These are phyloP conservation scores for Scutellaria baicalensis DNA, from an alignment of 257 asterid genomes.

Conservation along the genomic window DNA sequence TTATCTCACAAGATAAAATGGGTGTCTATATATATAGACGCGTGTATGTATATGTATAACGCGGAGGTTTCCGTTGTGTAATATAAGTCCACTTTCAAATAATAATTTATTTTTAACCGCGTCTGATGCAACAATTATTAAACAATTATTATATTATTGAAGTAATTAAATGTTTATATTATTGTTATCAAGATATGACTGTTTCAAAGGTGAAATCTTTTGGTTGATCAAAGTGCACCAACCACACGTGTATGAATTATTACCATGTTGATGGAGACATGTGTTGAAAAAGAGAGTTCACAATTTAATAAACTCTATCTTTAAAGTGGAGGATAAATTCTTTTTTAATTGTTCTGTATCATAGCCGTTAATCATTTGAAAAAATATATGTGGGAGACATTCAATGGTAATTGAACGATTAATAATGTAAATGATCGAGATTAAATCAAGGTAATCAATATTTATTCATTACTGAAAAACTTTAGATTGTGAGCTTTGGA, in stretches of 20 bases:
- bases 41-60: not conserved
- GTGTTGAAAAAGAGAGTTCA: not conserved
- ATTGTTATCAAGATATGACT: not conserved
- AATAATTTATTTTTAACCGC: not conserved
- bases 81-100: not conserved
- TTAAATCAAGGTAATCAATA: too few species aligned
- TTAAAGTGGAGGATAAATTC: too few species aligned
- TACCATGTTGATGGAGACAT: constrained; percentile 2
- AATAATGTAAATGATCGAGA: too few species aligned
- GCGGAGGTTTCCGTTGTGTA: not conserved
- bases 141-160: not conserved
- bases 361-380: constrained; percentile 23
- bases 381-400: not conserved
- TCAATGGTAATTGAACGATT: too few species aligned
- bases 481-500: too few species aligned
- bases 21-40: not conserved
- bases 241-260: constrained; percentile 4
- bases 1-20: too few species aligned
- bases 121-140: not conserved
- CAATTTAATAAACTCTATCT: too few species aligned
- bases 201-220: not conserved
- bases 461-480: too few species aligned
- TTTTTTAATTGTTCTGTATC: constrained; percentile 12
- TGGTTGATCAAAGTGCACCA: not conserved
- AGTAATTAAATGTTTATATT: not conserved